Percentiles rank a stretch among this genome's conserved stretches.
Conservation (phyloP, 495 filamentous ascomycete genomes). For the Opeltia flavorubescens region DNA sequence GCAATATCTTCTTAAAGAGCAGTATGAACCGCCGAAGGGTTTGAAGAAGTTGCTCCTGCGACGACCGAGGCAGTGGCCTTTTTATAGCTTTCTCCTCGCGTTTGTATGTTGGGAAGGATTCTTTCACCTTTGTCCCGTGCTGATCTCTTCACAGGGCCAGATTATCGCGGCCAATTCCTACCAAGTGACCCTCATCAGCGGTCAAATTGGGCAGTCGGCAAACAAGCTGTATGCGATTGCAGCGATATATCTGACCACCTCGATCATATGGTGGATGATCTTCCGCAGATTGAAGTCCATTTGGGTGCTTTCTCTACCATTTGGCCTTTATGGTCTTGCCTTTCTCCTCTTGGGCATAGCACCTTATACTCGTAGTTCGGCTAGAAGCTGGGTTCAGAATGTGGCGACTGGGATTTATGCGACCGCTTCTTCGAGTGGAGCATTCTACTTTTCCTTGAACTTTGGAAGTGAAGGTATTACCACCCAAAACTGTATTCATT, state of each 20-base stretch:
- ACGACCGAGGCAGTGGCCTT: conserved; percentile 48
- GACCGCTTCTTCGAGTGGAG: conserved; percentile 43
- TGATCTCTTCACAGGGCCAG: conserved; percentile 28
- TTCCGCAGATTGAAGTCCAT: conserved; percentile 43
- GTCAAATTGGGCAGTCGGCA: conserved; percentile 43
- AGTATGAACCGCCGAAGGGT: conserved; percentile 53
- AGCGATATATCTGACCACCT: conserved; percentile 44
- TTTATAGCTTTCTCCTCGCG: conserved; percentile 57
- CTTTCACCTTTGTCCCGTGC: neutral
- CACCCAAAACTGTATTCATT: neutral
- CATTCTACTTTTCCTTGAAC: conserved; percentile 51
- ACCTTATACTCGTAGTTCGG: conserved; percentile 23
- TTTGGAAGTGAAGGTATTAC: conserved; percentile 44
- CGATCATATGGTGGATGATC: conserved; percentile 47
- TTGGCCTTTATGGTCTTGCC: conserved; percentile 43
- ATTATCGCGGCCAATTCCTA: conserved; percentile 55
- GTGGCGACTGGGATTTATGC: conserved; percentile 47
- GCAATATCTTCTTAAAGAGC: conserved; percentile 47
- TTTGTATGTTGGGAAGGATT: conserved; percentile 29
- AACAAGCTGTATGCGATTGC: conserved; percentile 50
- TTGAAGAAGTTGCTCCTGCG: conserved; percentile 39
- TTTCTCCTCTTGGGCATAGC: conserved; percentile 46
- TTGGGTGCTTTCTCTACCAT: conserved; percentile 41
- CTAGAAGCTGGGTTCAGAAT: conserved; percentile 37
- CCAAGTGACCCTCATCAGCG: conserved; percentile 52